Base-by-base conservation (phyloP, 2,329 filamentous ascomycete genomes). In the Cladosporium austrohemisphaericum region DNA sequence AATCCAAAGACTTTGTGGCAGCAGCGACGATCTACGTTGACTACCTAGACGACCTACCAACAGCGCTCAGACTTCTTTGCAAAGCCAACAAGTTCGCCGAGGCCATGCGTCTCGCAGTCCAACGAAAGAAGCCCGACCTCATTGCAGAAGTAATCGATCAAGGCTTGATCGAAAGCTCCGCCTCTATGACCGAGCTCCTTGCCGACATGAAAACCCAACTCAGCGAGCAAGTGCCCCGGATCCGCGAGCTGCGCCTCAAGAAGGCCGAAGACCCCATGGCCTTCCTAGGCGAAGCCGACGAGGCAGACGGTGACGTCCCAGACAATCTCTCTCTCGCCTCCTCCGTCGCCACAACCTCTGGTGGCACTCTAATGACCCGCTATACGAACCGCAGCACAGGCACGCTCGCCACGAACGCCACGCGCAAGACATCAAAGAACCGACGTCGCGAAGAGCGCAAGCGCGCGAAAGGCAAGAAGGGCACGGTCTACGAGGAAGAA, bases 401-500 rank as follows among this genome's bases (percentile, higher is more conserved):
- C 18, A 90, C 88, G 16, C 77, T 82, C 2, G 85, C 83, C 16
- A 91, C 86, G 10, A 81, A 83, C 23, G 83, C 86, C 2, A 87
- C 83, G 41, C 79, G 90, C 10, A 86, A 86, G 51, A 95, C 89
- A 32, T 86, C 82, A 63, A 95, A 93, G 75, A 96, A 95, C 64
- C 83, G 90, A 45, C 78, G 85, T 19, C 79, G 90, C 16, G 93
- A 98, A 69, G 93, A 98, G 75, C 83, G 95, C 67, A 98, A 98
- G 78, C 83, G 92, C 13, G 93, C 93, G 0, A 77, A 89, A 6
- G 93, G 93, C 19, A 92, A 95, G 67, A 97, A 97, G 74, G 93
- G 93, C 9, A 95, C 88, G 13, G 88, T 98, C 4, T 98, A 98
- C 68, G 93, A 98, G 68, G 92, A 97, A 65, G 93, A 97, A 68